Base-by-base conservation (phyloP, 257 asterid genomes). In the Solanum piurae region DNA sequence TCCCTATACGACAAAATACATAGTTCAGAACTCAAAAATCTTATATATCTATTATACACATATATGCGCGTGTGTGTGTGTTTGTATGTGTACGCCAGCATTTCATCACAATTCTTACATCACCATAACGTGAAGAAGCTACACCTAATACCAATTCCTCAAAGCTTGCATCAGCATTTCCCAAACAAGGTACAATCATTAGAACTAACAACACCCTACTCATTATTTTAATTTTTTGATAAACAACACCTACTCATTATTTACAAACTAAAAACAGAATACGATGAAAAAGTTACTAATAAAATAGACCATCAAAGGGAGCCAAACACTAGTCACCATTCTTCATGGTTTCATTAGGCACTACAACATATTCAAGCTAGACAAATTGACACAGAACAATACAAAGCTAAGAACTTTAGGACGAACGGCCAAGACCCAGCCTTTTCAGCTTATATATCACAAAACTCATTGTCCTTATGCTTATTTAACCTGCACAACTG, bases 1-100 rank as follows among this genome's bases (percentile, higher is more conserved):
- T 14, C 98, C 98, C 98, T 95, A 83, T 55, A 77, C 6, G 21
- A 69, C 58, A n/a, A 88, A 5, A 69, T 52, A 29, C 31, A 34
- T 76, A 29, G 29, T 36, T 64, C 21, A 27, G 36, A 37, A 29
- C 42, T 27, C 40, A 44, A 76, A 77, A 77, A 79, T 79, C 66
- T 44, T 16, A 12, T 37, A 37, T 37, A 40, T 46, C 5, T 52
- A 49, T 49, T 16, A 16, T 1, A 52, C 62, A 52, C 62, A 52
- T 52, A 52, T 52, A 16, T 52, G 7, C 3, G 2, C 0, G 20
- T 0, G n/a, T 7, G 37, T 14, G 40, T 31, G 40, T 14, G 40
- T 49, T 16, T 49, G 58, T 16, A 10, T 31, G 42, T 14, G 14
- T 27, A 27, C 2, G 7, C 46, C 36, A 71, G 37, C 6, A 33